Evolutionary conservation across 495 filamentous ascomycete species (phyloP), one percentile per base, ranked within the genome.

Genomic region (Penicillium ochrochloron): DNA sequence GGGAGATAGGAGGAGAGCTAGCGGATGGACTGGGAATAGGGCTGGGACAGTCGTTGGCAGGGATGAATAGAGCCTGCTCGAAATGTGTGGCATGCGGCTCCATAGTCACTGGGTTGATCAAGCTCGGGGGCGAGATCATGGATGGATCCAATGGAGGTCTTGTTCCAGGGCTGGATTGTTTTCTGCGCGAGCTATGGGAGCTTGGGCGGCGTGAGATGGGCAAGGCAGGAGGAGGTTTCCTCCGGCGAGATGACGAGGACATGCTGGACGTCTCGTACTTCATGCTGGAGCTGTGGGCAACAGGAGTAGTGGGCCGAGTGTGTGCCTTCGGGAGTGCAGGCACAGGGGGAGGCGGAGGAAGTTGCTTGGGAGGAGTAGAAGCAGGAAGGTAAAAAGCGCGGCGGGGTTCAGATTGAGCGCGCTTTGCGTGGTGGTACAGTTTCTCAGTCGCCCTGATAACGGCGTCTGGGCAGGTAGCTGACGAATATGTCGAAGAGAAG

Each of bases 61-160:
- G 75, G 15, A 82, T 81, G 61, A 82, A 82, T 25, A 82, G 64
- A 21, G 80, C 76, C 59, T 79, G 76, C 41, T 82, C 78, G 39
- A 82, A 81, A 42, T 77, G 78, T 5, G 78, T 78, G 10, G 73
- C 72, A 62, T 82, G 78, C 8, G 80, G 78, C 55, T 82, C 80
- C 69, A 76, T 76, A 3, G 78, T 81, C 3, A 80, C 76, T 0
- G 77, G 78, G 63, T 82, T 78, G 62, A 79, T 76, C 52, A 77
- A 69, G 51, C 72, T 73, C 9, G 78, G 78, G 12, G 78, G 75
- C 6, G 80, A 81, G 51, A 81, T 81, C 75, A 80, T 80, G 0
- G 77, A 80, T 1, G 78, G 63, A 19, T 81, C 77, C 41, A 82
- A 75, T 3, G 74, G 73, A 39, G 76, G 68, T 2, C 75, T 69